These are phyloP conservation scores for Komagataella pastoris DNA, from an alignment of 805 yeast species.

Conservation along the genomic window DNA sequence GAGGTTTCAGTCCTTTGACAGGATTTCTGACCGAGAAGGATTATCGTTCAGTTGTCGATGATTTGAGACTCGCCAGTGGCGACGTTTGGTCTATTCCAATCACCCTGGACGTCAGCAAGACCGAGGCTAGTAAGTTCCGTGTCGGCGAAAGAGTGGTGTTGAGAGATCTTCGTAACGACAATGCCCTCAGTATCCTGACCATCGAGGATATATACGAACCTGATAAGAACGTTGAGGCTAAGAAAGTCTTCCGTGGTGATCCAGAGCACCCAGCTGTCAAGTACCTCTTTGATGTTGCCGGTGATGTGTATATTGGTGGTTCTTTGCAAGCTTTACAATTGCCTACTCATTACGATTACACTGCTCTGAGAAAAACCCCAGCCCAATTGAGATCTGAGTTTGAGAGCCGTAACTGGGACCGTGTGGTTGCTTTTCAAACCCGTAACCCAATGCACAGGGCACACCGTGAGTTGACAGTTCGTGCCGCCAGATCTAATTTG, in stretches of 20 bases:
- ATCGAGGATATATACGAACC: constrained; percentile 72
- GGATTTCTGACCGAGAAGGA: constrained; percentile 59
- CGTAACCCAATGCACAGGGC: constrained; percentile 99
- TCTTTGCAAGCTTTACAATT: constrained; percentile 68
- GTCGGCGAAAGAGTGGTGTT: constrained; percentile 56
- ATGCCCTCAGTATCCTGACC: constrained; percentile 70
- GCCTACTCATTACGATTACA: constrained; percentile 85
- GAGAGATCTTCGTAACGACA: constrained; percentile 71
- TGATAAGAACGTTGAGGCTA: constrained; percentile 68
- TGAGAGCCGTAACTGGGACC: constrained; percentile 66
- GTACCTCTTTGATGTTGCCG: constrained; percentile 60
- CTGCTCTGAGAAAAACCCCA: constrained; percentile 80
- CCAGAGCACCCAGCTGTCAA: constrained; percentile 91
- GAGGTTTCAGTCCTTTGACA: constrained; percentile 82
- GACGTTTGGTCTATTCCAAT: constrained; percentile 88
- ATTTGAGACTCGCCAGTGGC: constrained; percentile 63
- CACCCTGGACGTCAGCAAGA: constrained; percentile 60
- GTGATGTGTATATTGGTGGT: constrained; percentile 85
- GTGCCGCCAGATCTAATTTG: constrained; percentile 90
- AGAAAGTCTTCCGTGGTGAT: constrained; percentile 87
- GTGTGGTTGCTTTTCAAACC: constrained; percentile 94
- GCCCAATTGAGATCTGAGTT: constrained; percentile 83
- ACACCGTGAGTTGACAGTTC: constrained; percentile 87
- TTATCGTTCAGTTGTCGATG: constrained; percentile 52
- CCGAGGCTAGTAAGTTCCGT: constrained; percentile 29